Evolutionary conservation across 148 eudicot species (phyloP), one percentile per base, ranked within the genome.

Genomic region (Rhododendron vialii): DNA sequence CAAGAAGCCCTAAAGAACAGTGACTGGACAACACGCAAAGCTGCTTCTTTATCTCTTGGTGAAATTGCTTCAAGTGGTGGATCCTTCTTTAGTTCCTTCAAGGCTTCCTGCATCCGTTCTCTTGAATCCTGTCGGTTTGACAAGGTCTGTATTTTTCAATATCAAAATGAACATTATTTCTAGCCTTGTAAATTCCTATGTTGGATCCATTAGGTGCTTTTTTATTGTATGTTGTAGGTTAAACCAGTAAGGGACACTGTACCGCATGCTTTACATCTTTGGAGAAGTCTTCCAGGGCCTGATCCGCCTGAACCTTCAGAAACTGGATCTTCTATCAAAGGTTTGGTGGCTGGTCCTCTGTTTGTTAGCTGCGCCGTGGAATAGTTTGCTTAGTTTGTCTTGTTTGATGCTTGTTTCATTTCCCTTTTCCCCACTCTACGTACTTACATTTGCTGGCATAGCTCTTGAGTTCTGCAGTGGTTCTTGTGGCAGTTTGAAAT

Each of bases 91-190:
- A 87, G 91, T 48, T 90, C 92, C 81, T 91, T 92, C 73, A 95
- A 91, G 89, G 84, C 90, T 38, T 92, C 98, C 38, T 94, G 96
- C 87, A 87, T 94, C 78, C 92, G 88, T 88, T 86, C 92, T 59
- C 96, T 96, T 41, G 98, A 96, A 87, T 90, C 95, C 75, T 93
- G 98, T 88, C 98, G 98, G 24, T 96, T 94, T 82, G 98, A 96
- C 88, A 96, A 94, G 98, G 98, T 93, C 53, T 61, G 87, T 78
- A 74, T 77, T 38, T 48, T 47, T 83, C 47, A 71, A 20, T 22
- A 82, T 47, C 74, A 81, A 47, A 2, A 74, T 71, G 18, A 30
- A 59, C 26, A 22, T 69, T 30, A 35, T 85, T 15, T 85, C 22
- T 59, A 74, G 73, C 22, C 82, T 30, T 43, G 18, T 35, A 33